Evolutionary conservation across 139 green algal genomes (phyloP).

Genomic region (Closterium sp.): DNA sequence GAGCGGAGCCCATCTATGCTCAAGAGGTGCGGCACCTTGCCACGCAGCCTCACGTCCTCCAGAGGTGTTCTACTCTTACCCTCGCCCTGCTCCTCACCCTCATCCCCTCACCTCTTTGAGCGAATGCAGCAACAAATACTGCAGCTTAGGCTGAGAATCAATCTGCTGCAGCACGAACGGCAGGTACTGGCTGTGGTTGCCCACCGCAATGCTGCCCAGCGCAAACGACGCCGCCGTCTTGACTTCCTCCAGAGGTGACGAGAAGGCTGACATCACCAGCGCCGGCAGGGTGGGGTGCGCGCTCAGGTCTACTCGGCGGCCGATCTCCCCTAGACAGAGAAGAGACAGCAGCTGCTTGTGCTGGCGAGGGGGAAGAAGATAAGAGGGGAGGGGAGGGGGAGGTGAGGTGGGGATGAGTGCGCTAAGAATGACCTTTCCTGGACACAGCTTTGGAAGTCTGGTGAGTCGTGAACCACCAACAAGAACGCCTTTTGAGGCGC

Average conservation of each 20-base stretch:
- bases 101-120: conserved; percentile 88
- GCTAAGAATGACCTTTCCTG: too few relatives aligned
- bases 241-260: conserved; percentile 66
- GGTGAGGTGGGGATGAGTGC: neutral
- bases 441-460: too few relatives aligned
- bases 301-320: conserved; percentile 64
- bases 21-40: too few relatives aligned
- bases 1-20: too few relatives aligned
- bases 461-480: too few relatives aligned
- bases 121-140: conserved; percentile 73
- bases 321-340: conserved; percentile 83
- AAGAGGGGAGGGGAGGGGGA: neutral
- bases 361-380: neutral
- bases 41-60: too few relatives aligned
- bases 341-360: conserved; percentile 70
- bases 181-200: conserved; percentile 78
- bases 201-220: conserved; percentile 76
- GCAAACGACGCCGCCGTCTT: conserved; percentile 76
- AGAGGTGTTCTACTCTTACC: too few relatives aligned
- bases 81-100: too few relatives aligned
- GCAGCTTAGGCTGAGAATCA: conserved; percentile 56
- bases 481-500: too few relatives aligned
- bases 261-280: conserved; percentile 50
- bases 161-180: conserved; percentile 70
- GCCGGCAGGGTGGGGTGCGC: conserved; percentile 52